phyloP scores from a whole-genome alignment of 116 monocot genomes.

The Papilionanthe hybrid region DNA sequence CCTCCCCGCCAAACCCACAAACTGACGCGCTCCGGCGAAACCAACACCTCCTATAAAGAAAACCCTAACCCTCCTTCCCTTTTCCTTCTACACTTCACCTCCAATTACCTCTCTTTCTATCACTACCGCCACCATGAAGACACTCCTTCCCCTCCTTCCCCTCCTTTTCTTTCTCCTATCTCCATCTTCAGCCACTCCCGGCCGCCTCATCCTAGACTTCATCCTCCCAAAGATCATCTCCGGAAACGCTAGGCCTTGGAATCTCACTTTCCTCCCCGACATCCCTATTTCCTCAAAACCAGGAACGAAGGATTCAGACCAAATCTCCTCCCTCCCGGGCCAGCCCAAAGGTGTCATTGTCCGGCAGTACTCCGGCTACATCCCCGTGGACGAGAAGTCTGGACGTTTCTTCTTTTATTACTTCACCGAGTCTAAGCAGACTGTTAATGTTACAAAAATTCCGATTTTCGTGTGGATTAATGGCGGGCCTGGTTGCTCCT shows the following conservation, averaged over 20 bases:
- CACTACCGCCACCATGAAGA: background rate
- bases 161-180: background rate
- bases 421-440: slow-evolving; percentile 20
- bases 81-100: background rate
- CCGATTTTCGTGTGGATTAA: slow-evolving; percentile 3
- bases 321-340: slow-evolving; percentile 24
- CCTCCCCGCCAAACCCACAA: background rate
- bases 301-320: slow-evolving; percentile 28
- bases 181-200: background rate
- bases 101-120: background rate
- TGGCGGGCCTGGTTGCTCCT: slow-evolving; percentile 14
- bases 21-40: background rate
- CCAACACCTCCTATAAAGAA: background rate
- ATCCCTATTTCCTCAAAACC: slow-evolving; percentile 1
- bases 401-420: slow-evolving; percentile 38
- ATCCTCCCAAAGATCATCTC: background rate
- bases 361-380: slow-evolving; percentile 35
- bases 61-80: background rate
- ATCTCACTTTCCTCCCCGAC: background rate
- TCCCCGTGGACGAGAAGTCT: slow-evolving; percentile 28
- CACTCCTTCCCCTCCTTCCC: background rate
- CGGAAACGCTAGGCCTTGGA: background rate
- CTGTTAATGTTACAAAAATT: no score
- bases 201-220: slow-evolving; percentile 9
- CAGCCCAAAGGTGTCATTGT: slow-evolving; percentile 16